phyloP scores from a whole-genome alignment of 768 basidiomycete species.

The Lactifluus volemus region DNA sequence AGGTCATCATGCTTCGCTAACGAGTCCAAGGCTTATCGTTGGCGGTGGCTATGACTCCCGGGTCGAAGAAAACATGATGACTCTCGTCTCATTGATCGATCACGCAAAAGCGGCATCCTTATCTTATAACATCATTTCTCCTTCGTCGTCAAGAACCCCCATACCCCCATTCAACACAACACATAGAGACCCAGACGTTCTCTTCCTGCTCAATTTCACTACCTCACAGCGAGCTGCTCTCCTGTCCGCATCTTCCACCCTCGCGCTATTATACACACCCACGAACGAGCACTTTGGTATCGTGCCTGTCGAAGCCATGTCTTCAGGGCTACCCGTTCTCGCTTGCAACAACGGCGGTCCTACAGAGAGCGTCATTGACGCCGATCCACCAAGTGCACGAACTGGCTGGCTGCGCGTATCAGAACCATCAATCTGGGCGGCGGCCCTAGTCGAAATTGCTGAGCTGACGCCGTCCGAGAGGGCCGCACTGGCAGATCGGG shows the following conservation, averaged over 20 bases:
- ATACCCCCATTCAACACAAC: slow-evolving; percentile 37
- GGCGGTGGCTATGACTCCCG: slow-evolving; percentile 92
- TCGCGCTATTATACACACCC: slow-evolving; percentile 86
- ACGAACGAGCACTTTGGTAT: slow-evolving; percentile 97
- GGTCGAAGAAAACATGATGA: slow-evolving; percentile 73
- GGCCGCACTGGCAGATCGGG: slow-evolving; percentile 41
- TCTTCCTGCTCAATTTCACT: slow-evolving; percentile 91
- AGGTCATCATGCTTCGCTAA: slow-evolving; percentile 17
- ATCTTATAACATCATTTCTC: slow-evolving; percentile 48
- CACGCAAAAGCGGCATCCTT: slow-evolving; percentile 47
- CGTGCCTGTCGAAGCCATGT: slow-evolving; percentile 92
- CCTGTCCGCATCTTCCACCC: slow-evolving; percentile 54
- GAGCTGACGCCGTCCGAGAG: slow-evolving; percentile 35
- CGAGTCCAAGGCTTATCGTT: slow-evolving; percentile 59
- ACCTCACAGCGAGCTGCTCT: slow-evolving; percentile 76
- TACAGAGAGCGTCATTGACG: slow-evolving; percentile 69
- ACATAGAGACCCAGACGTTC: slow-evolving; percentile 44
- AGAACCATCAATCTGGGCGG: slow-evolving; percentile 58
- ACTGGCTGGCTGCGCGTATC: slow-evolving; percentile 78
- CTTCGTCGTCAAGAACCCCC: slow-evolving; percentile 30
- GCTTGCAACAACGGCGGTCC: slow-evolving; percentile 87
- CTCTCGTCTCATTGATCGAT: slow-evolving; percentile 52
- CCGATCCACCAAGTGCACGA: slow-evolving; percentile 29
- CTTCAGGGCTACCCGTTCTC: slow-evolving; percentile 81
- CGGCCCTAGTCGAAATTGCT: slow-evolving; percentile 54